Evolutionary conservation across 305 asterid genomes (phyloP), one percentile per base, ranked within the genome.

Genomic region (Fraxinus floribunda): DNA sequence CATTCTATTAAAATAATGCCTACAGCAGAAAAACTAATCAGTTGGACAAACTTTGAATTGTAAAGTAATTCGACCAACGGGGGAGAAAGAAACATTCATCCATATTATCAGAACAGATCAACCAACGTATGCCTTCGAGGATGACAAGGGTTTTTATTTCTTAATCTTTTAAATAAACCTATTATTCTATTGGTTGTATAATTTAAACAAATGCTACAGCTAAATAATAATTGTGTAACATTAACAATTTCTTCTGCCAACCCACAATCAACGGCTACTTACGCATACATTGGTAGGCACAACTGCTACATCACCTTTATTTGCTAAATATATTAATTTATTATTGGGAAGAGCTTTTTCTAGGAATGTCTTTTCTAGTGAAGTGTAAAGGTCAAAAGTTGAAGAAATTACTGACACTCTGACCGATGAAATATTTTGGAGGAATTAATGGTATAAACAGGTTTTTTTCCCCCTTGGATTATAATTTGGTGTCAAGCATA

Each of bases 341-440:
- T 71, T 80, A 83, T 83, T 10, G 62, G 77, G 78, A 80, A 79
- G 75, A 24, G 68, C 64, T 80, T 52, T 84, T 44, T 73, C 86
- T 4, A 85, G 87, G 90, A 89, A 86, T 85, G 92, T 91, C 91
- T 76, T 81, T 77, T 89, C 89, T 49, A 32, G 75, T 36, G 81
- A 82, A 86, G 78, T 78, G 77, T 78, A 85, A 87, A 82, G 87
- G 88, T 89, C 88, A 88, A 87, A 71, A 83, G 76, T 73, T 77
- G 78, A 44, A 84, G 86, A 79, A 74, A 83, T 77, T 32, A 76
- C 83, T 87, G 88, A 78, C 85, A 76, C 26, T 72, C 92, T 88
- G 90, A 83, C 88, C 83, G 20, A 73, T 35, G 36, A 86, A 77
- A 78, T 82, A 55, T 62, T 24, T 55, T 16, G 32, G 39, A 26